phyloP scores from a whole-genome alignment of 306 rosid genomes.

The Prunus dulcis region DNA sequence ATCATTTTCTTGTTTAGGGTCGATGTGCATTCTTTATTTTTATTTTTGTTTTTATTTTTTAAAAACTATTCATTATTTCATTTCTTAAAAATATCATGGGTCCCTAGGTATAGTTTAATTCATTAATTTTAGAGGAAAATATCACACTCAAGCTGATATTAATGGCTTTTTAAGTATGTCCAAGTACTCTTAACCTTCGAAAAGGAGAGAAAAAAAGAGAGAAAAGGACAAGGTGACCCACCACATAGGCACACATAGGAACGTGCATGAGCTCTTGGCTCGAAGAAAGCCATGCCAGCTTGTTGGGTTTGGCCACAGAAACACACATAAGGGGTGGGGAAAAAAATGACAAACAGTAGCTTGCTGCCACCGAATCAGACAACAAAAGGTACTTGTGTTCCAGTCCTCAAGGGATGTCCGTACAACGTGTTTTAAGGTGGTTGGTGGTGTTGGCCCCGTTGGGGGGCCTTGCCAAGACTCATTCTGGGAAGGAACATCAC shows the following conservation, averaged over 20 bases:
- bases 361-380: constrained; percentile 54
- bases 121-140: not conserved
- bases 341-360: constrained; percentile 14
- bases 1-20: not conserved
- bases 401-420: constrained; percentile 29
- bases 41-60: not conserved
- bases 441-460: constrained; percentile 37
- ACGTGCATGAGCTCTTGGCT: constrained; percentile 66
- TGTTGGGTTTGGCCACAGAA: constrained; percentile 24
- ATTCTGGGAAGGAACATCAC: constrained; percentile 21
- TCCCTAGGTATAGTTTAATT: not conserved
- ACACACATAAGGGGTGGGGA: constrained; percentile 4
- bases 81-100: not conserved
- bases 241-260: constrained; percentile 21
- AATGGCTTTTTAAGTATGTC: not conserved
- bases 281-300: constrained; percentile 45
- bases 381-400: constrained; percentile 34
- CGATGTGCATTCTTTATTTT: not conserved
- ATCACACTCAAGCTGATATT: not conserved
- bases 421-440: constrained; percentile 34
- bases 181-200: not conserved
- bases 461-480: constrained; percentile 43
- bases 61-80: not conserved
- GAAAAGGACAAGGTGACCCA: constrained; percentile 32
- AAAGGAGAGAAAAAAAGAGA: not conserved